Conservation (phyloP, 148 eudicot species). For the Suaeda aralocaspica region DNA sequence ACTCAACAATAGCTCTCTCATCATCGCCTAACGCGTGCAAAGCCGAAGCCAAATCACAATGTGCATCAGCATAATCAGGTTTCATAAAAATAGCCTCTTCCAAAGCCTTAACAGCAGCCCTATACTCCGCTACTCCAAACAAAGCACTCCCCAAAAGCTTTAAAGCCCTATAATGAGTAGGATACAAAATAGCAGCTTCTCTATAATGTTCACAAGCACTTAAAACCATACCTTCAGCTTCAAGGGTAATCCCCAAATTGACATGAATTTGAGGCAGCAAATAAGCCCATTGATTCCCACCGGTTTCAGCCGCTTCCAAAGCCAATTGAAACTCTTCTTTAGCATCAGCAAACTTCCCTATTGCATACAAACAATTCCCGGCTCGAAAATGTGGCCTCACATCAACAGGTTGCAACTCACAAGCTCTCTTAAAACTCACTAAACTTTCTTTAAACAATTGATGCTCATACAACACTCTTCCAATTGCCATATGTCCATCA, state of each 20-base stretch:
- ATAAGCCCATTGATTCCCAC: slow-evolving; percentile 89
- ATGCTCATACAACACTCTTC: slow-evolving; percentile 77
- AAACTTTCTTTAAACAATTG: slow-evolving; percentile 65
- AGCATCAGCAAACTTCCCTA: slow-evolving; percentile 50
- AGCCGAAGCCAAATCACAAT: slow-evolving; percentile 92
- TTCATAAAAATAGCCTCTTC: slow-evolving; percentile 92
- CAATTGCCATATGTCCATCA: slow-evolving; percentile 98
- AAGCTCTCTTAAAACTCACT: slow-evolving; percentile 82
- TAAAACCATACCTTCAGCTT: slow-evolving; percentile 85
- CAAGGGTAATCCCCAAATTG: slow-evolving; percentile 86
- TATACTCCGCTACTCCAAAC: slow-evolving; percentile 91
- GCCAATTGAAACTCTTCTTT: slow-evolving; percentile 75
- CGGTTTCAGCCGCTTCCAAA: slow-evolving; percentile 79
- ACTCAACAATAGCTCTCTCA: slow-evolving; percentile 90
- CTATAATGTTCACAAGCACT: slow-evolving; percentile 97
- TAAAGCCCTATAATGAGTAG: slow-evolving; percentile 91
- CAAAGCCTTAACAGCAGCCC: slow-evolving; percentile 89
- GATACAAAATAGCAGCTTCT: slow-evolving; percentile 93
- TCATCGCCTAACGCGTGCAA: slow-evolving; percentile 88
- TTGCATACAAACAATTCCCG: slow-evolving; percentile 78
- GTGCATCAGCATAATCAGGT: slow-evolving; percentile 93
- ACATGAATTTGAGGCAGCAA: slow-evolving; percentile 93
- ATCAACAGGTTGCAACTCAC: slow-evolving; percentile 85
- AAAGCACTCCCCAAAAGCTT: slow-evolving; percentile 96
- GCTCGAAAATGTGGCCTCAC: slow-evolving; percentile 94